Conservation (phyloP, 805 yeast genomes). For the Ogataea henricii region DNA sequence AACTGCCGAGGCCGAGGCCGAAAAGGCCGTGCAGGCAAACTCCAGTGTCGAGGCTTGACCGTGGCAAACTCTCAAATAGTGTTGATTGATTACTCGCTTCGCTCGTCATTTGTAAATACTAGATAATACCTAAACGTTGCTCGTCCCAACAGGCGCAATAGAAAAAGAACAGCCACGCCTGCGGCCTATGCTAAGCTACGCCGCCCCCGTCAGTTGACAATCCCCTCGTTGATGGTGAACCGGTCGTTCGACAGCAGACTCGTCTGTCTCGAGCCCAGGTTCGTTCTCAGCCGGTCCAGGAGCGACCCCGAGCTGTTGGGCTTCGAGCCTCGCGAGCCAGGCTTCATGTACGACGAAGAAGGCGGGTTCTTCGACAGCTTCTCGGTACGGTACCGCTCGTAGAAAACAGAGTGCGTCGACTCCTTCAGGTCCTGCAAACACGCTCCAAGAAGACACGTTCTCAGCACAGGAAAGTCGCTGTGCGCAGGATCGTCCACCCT, state of each 20-base stretch:
- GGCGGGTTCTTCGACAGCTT: slow-evolving; percentile 27
- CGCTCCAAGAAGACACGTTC: slow-evolving; percentile 76
- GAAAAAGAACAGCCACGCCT: neutral
- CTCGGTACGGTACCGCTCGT: slow-evolving; percentile 71
- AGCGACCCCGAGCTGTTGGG: slow-evolving; percentile 26
- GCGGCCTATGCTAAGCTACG: neutral
- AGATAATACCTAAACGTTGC: slow-evolving; percentile 1
- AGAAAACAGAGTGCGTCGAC: slow-evolving; percentile 74
- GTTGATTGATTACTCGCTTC: neutral
- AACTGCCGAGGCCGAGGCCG: neutral
- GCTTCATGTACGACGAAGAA: slow-evolving; percentile 12
- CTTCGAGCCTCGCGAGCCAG: slow-evolving; percentile 17
- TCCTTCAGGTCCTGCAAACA: slow-evolving; percentile 78
- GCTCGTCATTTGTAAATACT: neutral
- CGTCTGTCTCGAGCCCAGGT: slow-evolving; percentile 25
- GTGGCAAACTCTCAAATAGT: too few relatives aligned
- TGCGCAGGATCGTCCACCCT: slow-evolving; percentile 80
- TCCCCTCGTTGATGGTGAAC: slow-evolving; percentile 20
- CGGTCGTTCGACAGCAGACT: slow-evolving; percentile 23
- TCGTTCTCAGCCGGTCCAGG: slow-evolving; percentile 26
- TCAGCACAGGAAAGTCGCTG: slow-evolving; percentile 75
- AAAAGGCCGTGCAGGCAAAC: too few relatives aligned
- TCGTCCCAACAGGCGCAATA: neutral
- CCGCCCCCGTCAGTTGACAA: slow-evolving; percentile 5
- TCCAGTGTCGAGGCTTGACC: too few relatives aligned